A percentile compares a stretch with the other conserved stretches of the same genome.
Evolutionary conservation across 768 basidiomycete genomes (phyloP).

Genomic region (Cubamyces sp.): DNA sequence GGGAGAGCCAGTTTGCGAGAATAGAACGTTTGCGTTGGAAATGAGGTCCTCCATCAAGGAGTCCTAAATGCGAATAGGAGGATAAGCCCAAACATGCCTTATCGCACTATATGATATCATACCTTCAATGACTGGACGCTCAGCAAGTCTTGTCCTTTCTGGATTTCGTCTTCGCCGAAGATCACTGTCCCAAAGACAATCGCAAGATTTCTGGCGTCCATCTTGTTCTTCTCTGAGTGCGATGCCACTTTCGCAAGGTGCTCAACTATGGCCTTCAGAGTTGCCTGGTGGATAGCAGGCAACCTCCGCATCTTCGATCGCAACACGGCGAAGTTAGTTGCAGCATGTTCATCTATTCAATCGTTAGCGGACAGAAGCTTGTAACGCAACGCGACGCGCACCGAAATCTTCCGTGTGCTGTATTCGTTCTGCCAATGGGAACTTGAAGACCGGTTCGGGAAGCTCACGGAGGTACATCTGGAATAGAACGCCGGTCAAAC

Average conservation of each 20-base stretch:
- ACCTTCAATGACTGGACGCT: constrained; percentile 81
- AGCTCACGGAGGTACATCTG: constrained; percentile 70
- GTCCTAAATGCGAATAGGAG: constrained; percentile 44
- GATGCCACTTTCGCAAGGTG: constrained; percentile 78
- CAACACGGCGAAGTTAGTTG: constrained; percentile 73
- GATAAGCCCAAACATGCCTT: background rate
- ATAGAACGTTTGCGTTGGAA: constrained; percentile 64
- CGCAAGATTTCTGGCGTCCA: constrained; percentile 91
- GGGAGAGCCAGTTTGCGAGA: constrained; percentile 54
- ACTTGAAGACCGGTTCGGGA: constrained; percentile 88
- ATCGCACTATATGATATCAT: background rate
- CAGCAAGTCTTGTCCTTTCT: constrained; percentile 72
- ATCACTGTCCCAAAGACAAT: constrained; percentile 89
- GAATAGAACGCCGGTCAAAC: background rate
- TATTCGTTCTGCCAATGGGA: constrained; percentile 77
- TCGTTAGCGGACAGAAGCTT: constrained; percentile 1
- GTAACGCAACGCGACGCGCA: constrained; percentile 34
- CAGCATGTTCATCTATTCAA: constrained; percentile 65
- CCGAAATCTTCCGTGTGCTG: constrained; percentile 81
- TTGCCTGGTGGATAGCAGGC: constrained; percentile 83
- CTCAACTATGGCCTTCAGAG: constrained; percentile 78
- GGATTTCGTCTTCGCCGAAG: constrained; percentile 90
- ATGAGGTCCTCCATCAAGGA: constrained; percentile 88
- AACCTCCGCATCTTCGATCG: constrained; percentile 87
- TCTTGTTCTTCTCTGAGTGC: constrained; percentile 79